phyloP scores from a whole-genome alignment of 2,329 filamentous ascomycete genomes.

The Colletotrichum kahawae region DNA sequence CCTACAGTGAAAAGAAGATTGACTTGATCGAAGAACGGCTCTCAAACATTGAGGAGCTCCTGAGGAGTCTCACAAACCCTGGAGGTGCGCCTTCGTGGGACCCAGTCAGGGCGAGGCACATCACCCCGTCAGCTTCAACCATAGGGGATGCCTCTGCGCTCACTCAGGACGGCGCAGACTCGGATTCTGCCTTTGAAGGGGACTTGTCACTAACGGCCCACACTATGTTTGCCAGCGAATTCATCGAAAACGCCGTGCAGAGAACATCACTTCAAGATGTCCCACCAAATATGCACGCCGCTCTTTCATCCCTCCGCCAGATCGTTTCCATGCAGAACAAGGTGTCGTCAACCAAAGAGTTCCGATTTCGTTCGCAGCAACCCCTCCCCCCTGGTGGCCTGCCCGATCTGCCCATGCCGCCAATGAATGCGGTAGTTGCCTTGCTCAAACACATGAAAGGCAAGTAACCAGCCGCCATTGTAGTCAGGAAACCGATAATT shows the following conservation, averaged over 20 bases:
- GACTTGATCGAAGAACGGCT: conserved; percentile 52
- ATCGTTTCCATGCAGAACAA: conserved; percentile 57
- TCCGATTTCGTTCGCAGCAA: conserved; percentile 51
- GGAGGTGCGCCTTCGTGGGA: conserved; percentile 6
- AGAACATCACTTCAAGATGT: conserved; percentile 49
- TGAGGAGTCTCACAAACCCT: conserved; percentile 40
- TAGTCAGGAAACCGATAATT: background rate
- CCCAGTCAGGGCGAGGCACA: conserved; percentile 18
- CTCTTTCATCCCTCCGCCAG: conserved; percentile 55
- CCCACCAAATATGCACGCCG: conserved; percentile 57
- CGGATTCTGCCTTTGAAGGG: conserved; percentile 50
- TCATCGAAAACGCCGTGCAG: conserved; percentile 58
- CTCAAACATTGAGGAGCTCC: conserved; percentile 48
- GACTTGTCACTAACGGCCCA: conserved; percentile 54
- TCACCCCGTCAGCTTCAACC: conserved; percentile 25
- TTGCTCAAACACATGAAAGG: conserved; percentile 54
- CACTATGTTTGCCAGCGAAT: conserved; percentile 58
- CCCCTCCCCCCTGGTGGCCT: conserved; percentile 50
- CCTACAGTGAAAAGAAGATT: conserved; percentile 57
- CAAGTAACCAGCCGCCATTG: conserved; percentile 13
- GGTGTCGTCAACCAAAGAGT: conserved; percentile 43
- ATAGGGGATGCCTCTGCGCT: conserved; percentile 17
- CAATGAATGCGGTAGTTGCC: conserved; percentile 53
- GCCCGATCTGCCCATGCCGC: conserved; percentile 59
- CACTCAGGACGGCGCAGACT: conserved; percentile 41